phyloP scores from a whole-genome alignment of 129 eudicot genomes.

The Ambrosia artemisiifolia region DNA sequence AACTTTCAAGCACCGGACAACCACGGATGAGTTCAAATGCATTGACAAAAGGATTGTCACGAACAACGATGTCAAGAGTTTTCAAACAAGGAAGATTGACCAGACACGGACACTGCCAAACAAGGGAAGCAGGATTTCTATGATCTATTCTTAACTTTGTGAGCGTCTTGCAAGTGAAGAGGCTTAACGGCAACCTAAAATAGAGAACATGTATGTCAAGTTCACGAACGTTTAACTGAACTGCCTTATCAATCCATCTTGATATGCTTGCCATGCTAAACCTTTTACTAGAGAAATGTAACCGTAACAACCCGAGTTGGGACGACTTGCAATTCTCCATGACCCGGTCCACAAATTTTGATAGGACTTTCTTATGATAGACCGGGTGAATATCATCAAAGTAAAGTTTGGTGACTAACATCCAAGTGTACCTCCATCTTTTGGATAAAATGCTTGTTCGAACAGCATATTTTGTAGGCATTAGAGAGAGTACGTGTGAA shows the following conservation, averaged over 20 bases:
- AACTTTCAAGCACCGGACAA: too few species aligned
- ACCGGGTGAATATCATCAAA: not conserved
- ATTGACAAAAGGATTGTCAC: too few species aligned
- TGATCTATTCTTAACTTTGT: not conserved
- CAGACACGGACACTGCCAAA: not conserved
- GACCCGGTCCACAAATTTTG: not conserved
- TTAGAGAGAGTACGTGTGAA: constrained; percentile 20
- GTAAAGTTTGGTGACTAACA: not conserved
- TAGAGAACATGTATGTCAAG: not conserved
- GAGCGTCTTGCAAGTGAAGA: constrained; percentile 21
- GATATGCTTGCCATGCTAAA: not conserved
- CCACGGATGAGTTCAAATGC: too few species aligned
- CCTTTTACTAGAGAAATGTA: not conserved
- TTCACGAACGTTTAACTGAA: constrained; percentile 2
- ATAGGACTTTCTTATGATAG: not conserved
- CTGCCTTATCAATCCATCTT: constrained; percentile 9
- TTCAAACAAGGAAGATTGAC: too few species aligned
- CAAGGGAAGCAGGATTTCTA: too few species aligned
- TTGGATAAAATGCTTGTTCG: constrained; percentile 17
- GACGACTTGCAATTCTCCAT: not conserved
- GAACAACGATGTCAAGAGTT: too few species aligned
- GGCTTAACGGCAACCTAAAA: constrained; percentile 1
- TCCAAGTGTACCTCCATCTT: constrained; percentile 6
- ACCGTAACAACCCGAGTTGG: not conserved
- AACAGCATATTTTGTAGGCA: constrained; percentile 20